Base-by-base conservation (phyloP, 2,329 filamentous ascomycete species). In the Hymenoscyphus occultus region DNA sequence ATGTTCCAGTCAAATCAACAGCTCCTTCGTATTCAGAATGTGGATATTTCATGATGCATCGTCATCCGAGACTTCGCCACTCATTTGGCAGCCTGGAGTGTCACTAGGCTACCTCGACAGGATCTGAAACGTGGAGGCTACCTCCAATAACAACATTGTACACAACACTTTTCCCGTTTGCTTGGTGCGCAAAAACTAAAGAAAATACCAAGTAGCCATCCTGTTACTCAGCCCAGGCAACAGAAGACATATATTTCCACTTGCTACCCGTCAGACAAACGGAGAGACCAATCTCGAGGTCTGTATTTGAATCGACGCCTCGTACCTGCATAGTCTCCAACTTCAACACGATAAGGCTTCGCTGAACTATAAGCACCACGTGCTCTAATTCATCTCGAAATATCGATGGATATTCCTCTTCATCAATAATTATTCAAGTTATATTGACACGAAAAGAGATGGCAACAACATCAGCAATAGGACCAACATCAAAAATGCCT, bases 251-350 rank as follows among this genome's bases (percentile, higher is more conserved):
- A 60, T 42, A 19, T 28, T n/a, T 10, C 31, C 28, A 35, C 35
- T 28, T n/a, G 13, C 10, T 10, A 31, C 14, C 19, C 58, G 14
- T 45, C 40, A 39, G 48, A 14, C 45, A 19, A 51, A 22, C 9
- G 9, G n/a, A 19, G 45, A 51, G 19, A 3, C 14, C 10, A 45
- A n/a, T n/a, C 39, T n/a, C 10, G 14, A 60, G 42, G 58, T 19
- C 13, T 59, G 39, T 59, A 40, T 35, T 35, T 45, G 40, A 39
- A 54, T 22, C 28, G 51, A 22, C 40, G 39, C 22, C n/a, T 61
- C 63, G 67, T 67, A 67, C 67, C 67, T 68, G 64, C 65, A 64
- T 66, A 62, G 57, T 58, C 39, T 42, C 39, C 48, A 48, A 13
- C 48, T 54, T 54, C 48, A 28, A 31, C 13, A 28, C 48, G 48